A percentile compares a stretch with the other conserved stretches of the same genome.
Conservation (phyloP, 2,329 filamentous ascomycete genomes). For the Fusarium sp. region DNA sequence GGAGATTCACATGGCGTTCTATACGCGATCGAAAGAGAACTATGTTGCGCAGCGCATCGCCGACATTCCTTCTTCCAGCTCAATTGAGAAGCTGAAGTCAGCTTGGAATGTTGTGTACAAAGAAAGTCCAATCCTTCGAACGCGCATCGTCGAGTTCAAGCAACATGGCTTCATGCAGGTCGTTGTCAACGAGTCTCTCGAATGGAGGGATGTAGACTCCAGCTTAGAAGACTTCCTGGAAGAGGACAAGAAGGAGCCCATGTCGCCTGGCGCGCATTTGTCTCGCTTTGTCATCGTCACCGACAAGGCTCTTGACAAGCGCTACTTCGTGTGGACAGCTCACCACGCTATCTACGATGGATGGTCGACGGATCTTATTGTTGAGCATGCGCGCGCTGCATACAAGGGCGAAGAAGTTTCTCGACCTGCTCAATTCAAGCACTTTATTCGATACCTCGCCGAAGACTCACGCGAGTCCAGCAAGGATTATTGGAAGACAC, state of each 20-base stretch:
- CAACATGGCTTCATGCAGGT: conserved; percentile 57
- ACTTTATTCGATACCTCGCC: conserved; percentile 40
- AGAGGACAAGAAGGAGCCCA: conserved; percentile 52
- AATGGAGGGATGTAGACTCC: conserved; percentile 47
- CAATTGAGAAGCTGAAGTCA: conserved; percentile 51
- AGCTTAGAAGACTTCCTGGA: conserved; percentile 54
- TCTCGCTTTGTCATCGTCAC: conserved; percentile 56
- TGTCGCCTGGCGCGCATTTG: conserved; percentile 56
- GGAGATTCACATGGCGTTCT: conserved; percentile 63
- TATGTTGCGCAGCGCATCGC: conserved; percentile 63
- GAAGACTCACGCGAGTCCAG: conserved; percentile 37
- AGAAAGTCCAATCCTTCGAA: conserved; percentile 57
- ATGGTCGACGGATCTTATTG: conserved; percentile 44
- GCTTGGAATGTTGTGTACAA: conserved; percentile 55
- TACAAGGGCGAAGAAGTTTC: conserved; percentile 35
- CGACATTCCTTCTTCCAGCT: conserved; percentile 50
- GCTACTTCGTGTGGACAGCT: conserved; percentile 48
- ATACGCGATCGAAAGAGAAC: conserved; percentile 59
- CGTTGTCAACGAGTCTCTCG: conserved; percentile 54
- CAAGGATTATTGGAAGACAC: conserved; percentile 40
- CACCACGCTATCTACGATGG: conserved; percentile 51
- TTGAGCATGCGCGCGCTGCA: conserved; percentile 39
- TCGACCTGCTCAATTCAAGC: conserved; percentile 43
- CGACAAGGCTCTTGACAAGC: conserved; percentile 43
- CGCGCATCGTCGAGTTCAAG: conserved; percentile 59